Evolutionary conservation across 495 filamentous ascomycete species (phyloP).

Genomic region (Oidiodendron maius): DNA sequence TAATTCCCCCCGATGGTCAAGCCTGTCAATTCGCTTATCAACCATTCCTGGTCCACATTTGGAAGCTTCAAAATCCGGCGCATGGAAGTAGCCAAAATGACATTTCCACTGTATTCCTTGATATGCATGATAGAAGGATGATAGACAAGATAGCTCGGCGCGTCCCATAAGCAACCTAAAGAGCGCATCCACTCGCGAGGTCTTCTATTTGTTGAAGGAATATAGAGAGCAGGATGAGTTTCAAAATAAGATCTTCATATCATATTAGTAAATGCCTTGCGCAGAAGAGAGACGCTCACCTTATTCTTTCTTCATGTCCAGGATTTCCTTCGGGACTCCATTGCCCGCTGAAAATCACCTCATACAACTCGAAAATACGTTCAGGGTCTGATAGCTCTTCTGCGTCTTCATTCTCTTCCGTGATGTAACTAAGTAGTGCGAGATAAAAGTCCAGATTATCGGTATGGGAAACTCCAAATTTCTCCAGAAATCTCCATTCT

Average conservation of each 20-base stretch:
- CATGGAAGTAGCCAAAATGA: constrained; percentile 5
- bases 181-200: constrained; percentile 1
- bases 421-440: neutral
- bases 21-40: constrained; percentile 3
- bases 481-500: constrained; percentile 1
- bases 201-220: too few species aligned
- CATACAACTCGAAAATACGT: too few species aligned
- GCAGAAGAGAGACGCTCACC: neutral
- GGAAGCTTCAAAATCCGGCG: neutral
- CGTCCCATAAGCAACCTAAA: constrained; percentile 4
- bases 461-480: neutral
- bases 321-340: too few species aligned
- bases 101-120: neutral
- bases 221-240: neutral
- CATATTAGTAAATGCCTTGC: neutral
- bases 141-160: neutral
- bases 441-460: neutral
- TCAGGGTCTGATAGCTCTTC: neutral
- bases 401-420: neutral
- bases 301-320: constrained; percentile 3
- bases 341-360: too few species aligned
- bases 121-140: neutral
- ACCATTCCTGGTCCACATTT: constrained; percentile 1
- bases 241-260: neutral
- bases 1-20: too few species aligned